Conservation (phyloP, 768 basidiomycete genomes). For the Termitomyces sp. region DNA sequence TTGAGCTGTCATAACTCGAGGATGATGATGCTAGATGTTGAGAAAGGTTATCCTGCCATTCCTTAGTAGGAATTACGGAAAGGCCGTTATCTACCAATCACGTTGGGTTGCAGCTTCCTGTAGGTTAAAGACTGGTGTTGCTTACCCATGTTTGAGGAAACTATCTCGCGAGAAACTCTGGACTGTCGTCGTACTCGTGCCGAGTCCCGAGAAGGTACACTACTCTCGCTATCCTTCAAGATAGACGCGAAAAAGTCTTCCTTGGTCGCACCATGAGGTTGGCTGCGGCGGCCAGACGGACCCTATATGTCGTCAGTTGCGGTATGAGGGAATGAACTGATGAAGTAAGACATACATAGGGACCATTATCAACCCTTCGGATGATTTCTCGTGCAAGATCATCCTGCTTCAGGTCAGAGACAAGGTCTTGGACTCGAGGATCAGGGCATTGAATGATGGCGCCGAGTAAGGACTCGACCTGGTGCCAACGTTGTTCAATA, state of each 20-base stretch:
- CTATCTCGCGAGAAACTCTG: conserved; percentile 73
- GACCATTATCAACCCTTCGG: conserved; percentile 71
- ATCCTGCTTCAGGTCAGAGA: conserved; percentile 65
- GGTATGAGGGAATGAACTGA: not conserved
- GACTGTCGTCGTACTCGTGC: conserved; percentile 70
- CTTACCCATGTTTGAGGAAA: conserved; percentile 63
- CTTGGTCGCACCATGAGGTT: conserved; percentile 61
- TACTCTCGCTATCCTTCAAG: conserved; percentile 51
- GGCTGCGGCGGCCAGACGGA: conserved; percentile 60
- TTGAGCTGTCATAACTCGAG: conserved; percentile 18
- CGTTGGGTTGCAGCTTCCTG: conserved; percentile 1
- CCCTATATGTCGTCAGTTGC: conserved; percentile 38
- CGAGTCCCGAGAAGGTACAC: conserved; percentile 41
- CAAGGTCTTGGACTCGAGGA: conserved; percentile 55
- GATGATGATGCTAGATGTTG: conserved; percentile 42
- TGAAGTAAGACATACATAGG: conserved; percentile 53
- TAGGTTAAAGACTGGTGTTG: conserved; percentile 1
- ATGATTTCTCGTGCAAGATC: conserved; percentile 76
- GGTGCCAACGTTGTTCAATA: conserved; percentile 88
- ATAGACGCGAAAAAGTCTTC: conserved; percentile 80
- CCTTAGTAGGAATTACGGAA: conserved; percentile 61
- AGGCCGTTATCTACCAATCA: conserved; percentile 48
- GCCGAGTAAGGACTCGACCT: conserved; percentile 87
- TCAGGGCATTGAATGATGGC: conserved; percentile 73
- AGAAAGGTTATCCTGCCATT: conserved; percentile 77